Percentiles rank a stretch among this genome's conserved stretches.
phyloP scores from a whole-genome alignment of 2,329 filamentous ascomycete genomes.

The Epichloe sp. region DNA sequence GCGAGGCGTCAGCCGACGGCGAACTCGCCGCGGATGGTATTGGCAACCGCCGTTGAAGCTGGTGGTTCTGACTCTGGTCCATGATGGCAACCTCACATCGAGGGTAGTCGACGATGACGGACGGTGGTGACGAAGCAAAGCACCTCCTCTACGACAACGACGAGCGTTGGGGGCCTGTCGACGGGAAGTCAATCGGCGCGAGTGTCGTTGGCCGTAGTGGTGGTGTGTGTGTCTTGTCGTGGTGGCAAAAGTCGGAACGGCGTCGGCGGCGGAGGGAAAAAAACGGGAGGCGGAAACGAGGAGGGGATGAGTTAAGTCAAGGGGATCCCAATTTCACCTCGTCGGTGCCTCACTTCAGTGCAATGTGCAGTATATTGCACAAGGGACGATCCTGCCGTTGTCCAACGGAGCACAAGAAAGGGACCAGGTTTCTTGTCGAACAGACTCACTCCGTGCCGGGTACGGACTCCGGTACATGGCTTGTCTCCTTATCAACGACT shows the following conservation, averaged over 20 bases:
- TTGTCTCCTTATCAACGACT: conserved; percentile 4
- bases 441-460: conserved; percentile 3
- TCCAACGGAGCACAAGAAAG: conserved; percentile 2
- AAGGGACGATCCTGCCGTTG: conserved; percentile 8
- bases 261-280: neutral
- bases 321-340: neutral
- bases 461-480: neutral
- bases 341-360: neutral
- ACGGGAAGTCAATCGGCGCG: conserved; percentile 2
- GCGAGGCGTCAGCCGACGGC: conserved; percentile 19
- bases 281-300: conserved; percentile 8
- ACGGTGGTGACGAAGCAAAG: conserved; percentile 6
- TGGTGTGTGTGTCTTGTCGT: conserved; percentile 1
- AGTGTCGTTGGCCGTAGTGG: conserved; percentile 4
- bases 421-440: conserved; percentile 3
- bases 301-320: conserved; percentile 6
- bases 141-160: conserved; percentile 5
- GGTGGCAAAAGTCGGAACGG: conserved; percentile 3
- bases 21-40: conserved; percentile 9
- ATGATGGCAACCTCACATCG: conserved; percentile 18
- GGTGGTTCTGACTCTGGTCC: conserved; percentile 19
- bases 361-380: neutral
- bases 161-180: conserved; percentile 4
- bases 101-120: conserved; percentile 9
- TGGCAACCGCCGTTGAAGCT: conserved; percentile 14